phyloP scores from a whole-genome alignment of 225 moss, liverwort and hornwort genomes.

The Marchantia paleacea region DNA sequence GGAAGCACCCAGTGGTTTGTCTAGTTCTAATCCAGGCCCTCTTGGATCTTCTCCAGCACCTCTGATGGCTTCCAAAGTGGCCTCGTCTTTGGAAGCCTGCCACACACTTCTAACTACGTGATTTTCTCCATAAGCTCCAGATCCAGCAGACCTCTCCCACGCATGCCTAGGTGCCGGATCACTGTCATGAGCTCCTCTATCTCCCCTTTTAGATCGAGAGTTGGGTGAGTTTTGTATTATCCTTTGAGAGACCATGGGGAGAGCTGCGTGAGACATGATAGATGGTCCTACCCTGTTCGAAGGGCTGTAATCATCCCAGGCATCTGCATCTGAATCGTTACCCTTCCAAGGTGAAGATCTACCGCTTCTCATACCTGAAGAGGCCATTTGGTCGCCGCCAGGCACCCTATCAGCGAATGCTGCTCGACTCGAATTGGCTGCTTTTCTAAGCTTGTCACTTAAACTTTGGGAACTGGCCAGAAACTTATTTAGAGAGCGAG shows the following conservation, averaged over 20 bases:
- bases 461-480: conserved; percentile 51
- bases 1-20: conserved; percentile 26
- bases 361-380: conserved; percentile 29
- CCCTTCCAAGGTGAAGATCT: conserved; percentile 46
- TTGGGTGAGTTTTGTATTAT: conserved; percentile 28
- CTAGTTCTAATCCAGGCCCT: conserved; percentile 27
- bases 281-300: conserved; percentile 27
- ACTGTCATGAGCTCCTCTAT: conserved; percentile 42
- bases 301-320: conserved; percentile 38
- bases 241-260: conserved; percentile 23
- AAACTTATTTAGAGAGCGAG: conserved; percentile 48
- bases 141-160: conserved; percentile 43
- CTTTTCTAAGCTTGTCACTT: conserved; percentile 50
- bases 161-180: conserved; percentile 55
- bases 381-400: conserved; percentile 24
- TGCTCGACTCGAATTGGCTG: conserved; percentile 47
- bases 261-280: conserved; percentile 16
- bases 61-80: conserved; percentile 79
- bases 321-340: conserved; percentile 31
- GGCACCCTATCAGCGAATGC: conserved; percentile 39
- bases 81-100: conserved; percentile 80
- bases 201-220: conserved; percentile 22
- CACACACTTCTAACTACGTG: conserved; percentile 63
- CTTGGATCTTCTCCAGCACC: conserved; percentile 49
- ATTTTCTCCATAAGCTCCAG: conserved; percentile 63